Evolutionary conservation across 73 alveolate species (phyloP), one percentile per base, ranked within the genome.

Genomic region (Durusdinium trenchii): DNA sequence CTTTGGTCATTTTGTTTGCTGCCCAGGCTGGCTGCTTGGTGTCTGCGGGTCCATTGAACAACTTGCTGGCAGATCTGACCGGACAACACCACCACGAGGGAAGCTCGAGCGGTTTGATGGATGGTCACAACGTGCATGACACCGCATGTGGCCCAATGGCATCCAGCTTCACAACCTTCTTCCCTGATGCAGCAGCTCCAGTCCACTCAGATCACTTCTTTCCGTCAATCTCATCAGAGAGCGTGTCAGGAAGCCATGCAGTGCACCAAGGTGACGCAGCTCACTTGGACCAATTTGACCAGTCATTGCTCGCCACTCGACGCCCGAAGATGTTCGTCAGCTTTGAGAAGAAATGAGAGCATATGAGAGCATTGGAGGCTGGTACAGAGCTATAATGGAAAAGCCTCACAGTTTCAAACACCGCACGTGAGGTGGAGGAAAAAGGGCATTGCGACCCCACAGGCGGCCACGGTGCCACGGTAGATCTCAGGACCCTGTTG

Each of bases 121-220:
- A 81, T 81, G 91, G 91, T 48, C n/a, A n/a, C n/a, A n/a, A n/a
- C n/a, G n/a, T n/a, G n/a, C 91, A 81, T 78, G 89, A 61, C 71
- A 64, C 23, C 35, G 71, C 67, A 7, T 48, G 46, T 48, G 91
- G 71, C 69, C 91, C 28, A 47, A 50, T 81, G 91, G 91, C 71
- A 48, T 81, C 91, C 91, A 81, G 91, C 91, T 81, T 81, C 42
- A 81, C 91, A 1, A 67, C 91, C 71, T 81, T 81, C 91, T 81
- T 81, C 91, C 91, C 91, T 26, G 91, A 81, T 81, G 91, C 69
- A 32, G 91, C 69, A 32, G 64, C 62, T 43, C 42, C 91, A 36
- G 48, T 28, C 35, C 91, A 81, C 71, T 43, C 54, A 20, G 91
- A 81, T 26, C 91, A 81, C 14, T 81, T 81, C 71, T 48, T 81